Evolutionary conservation across 1,284 basidiomycete species (phyloP).

Genomic region (Mycosarcoma mackinlayi): DNA sequence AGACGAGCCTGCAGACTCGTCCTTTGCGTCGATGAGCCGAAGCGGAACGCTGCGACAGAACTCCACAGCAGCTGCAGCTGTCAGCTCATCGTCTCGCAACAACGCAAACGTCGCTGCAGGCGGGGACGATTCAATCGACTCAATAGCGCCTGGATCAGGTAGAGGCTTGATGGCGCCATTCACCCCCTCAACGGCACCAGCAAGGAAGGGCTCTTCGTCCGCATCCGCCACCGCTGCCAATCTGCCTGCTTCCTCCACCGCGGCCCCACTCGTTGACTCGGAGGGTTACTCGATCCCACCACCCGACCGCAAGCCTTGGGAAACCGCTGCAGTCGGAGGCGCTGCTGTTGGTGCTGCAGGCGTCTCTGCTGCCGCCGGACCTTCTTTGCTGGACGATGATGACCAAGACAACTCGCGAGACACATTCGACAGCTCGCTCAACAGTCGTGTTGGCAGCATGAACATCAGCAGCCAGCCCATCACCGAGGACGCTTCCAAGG

Average conservation of each 20-base stretch:
- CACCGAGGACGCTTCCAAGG: slow-evolving; percentile 70
- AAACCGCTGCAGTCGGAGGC: slow-evolving; percentile 25
- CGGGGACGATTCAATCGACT: slow-evolving; percentile 47
- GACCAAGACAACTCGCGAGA: slow-evolving; percentile 45
- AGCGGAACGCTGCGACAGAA: slow-evolving; percentile 40
- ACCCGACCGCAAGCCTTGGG: slow-evolving; percentile 71
- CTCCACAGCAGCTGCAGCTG: slow-evolving; percentile 15
- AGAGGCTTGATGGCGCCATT: slow-evolving; percentile 58
- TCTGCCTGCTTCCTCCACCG: slow-evolving; percentile 8
- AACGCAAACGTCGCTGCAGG: slow-evolving; percentile 10
- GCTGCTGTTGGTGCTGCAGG: slow-evolving; percentile 6
- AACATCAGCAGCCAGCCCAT: slow-evolving; percentile 70
- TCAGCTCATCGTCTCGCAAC: slow-evolving; percentile 22
- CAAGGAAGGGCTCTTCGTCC: slow-evolving; percentile 24
- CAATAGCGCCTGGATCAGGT: slow-evolving; percentile 25
- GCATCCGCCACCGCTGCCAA: slow-evolving; percentile 5
- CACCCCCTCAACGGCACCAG: slow-evolving; percentile 31
- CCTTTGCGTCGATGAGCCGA: slow-evolving; percentile 34
- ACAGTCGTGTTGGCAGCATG: slow-evolving; percentile 49
- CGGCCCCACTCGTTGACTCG: slow-evolving; percentile 69
- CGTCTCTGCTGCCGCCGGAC: slow-evolving; percentile 8
- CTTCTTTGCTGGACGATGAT: slow-evolving; percentile 66
- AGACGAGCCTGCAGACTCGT: slow-evolving; percentile 40
- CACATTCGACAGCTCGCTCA: slow-evolving; percentile 32
- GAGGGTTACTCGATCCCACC: slow-evolving; percentile 73